Percentiles rank a stretch among this genome's conserved stretches.
Conservation (phyloP, 2,329 filamentous ascomycete genomes). For the Aspergillus pseudotamarii region DNA sequence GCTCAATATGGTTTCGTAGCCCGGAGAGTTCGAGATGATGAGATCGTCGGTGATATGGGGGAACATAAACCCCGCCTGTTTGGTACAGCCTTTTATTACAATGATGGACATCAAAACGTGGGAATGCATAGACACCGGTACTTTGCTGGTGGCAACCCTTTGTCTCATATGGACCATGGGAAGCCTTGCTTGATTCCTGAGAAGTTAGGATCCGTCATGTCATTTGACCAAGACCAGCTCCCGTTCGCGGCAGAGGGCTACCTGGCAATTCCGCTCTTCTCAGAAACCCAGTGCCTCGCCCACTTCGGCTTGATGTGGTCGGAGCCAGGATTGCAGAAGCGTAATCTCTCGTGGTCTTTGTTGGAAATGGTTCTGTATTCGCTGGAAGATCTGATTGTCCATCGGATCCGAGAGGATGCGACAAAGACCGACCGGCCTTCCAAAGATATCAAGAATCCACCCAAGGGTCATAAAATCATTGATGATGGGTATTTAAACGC, state of each 20-base stretch:
- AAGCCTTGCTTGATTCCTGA: conserved; percentile 71
- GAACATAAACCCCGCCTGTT: conserved; percentile 65
- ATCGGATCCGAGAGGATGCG: conserved; percentile 59
- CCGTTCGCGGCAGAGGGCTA: conserved; percentile 67
- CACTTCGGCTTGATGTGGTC: conserved; percentile 76
- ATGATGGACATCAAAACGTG: conserved; percentile 58
- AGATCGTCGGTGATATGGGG: conserved; percentile 63
- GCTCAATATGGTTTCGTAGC: conserved; percentile 71
- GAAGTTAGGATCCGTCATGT: conserved; percentile 59
- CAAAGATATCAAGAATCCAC: conserved; percentile 27
- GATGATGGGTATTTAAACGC: conserved; percentile 47
- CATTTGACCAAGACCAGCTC: conserved; percentile 61
- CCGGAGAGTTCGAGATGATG: conserved; percentile 63
- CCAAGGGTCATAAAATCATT: conserved; percentile 23
- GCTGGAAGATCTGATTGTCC: conserved; percentile 67
- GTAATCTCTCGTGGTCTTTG: conserved; percentile 65
- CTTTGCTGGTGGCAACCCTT: conserved; percentile 66
- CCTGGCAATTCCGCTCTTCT: conserved; percentile 67
- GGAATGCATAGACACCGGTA: conserved; percentile 64
- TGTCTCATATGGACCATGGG: conserved; percentile 71
- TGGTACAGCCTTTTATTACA: conserved; percentile 68
- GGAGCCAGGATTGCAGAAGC: conserved; percentile 58
- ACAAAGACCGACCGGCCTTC: conserved; percentile 32
- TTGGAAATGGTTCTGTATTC: conserved; percentile 70
- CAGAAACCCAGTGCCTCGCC: conserved; percentile 66